phyloP scores from a whole-genome alignment of 176 grass and related monocot species.

The Phragmites australis region DNA sequence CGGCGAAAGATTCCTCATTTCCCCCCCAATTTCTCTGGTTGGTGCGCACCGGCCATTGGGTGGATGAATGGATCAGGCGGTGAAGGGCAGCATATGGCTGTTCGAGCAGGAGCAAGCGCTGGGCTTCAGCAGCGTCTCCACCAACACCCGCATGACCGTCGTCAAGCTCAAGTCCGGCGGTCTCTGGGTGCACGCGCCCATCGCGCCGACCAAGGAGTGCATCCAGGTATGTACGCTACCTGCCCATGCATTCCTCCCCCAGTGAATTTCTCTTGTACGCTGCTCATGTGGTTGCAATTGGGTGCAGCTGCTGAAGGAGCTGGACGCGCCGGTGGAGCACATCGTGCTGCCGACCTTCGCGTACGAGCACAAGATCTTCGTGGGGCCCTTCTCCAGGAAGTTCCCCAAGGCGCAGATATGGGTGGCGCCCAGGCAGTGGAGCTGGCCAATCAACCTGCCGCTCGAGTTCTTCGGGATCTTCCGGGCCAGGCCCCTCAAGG shows the following conservation, averaged over 20 bases:
- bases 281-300: background rate
- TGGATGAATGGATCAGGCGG: slow-evolving; percentile 40
- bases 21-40: background rate
- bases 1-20: background rate
- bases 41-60: background rate
- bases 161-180: slow-evolving; percentile 88
- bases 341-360: slow-evolving; percentile 97
- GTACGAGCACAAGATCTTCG: slow-evolving; percentile 98
- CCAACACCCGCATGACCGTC: slow-evolving; percentile 94
- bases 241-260: background rate
- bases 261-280: background rate
- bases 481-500: slow-evolving; percentile 63
- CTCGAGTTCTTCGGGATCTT: slow-evolving; percentile 97
- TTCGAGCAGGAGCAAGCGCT: slow-evolving; percentile 99
- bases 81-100: slow-evolving; percentile 81
- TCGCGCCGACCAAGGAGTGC: slow-evolving; percentile 98
- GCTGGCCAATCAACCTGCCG: slow-evolving; percentile 95
- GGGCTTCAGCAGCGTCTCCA: slow-evolving; percentile 98
- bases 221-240: slow-evolving; percentile 47
- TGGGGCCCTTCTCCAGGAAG: slow-evolving; percentile 91
- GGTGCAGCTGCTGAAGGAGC: slow-evolving; percentile 76
- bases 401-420: slow-evolving; percentile 86
- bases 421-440: slow-evolving; percentile 95
- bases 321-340: slow-evolving; percentile 92
- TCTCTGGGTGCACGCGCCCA: slow-evolving; percentile 94